Base-by-base conservation (phyloP, 129 eudicot species). In the Flaveria sonorensis region DNA sequence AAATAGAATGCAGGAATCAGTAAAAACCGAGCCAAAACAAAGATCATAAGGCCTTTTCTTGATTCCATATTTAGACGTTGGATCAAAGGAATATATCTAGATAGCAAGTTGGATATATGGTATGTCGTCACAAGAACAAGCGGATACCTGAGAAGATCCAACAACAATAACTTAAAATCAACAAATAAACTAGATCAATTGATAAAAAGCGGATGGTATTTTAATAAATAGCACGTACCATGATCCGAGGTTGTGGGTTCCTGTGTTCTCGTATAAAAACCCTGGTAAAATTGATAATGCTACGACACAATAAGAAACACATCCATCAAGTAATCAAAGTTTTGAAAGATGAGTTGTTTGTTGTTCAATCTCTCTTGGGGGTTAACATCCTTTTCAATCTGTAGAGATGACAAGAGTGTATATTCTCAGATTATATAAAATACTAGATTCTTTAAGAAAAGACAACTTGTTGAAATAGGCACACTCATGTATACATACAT, bases 1-100 rank as follows among this genome's bases (percentile, higher is more conserved):
- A 89, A 86, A 69, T 89, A 89, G 78, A 89, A 89, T 3, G 84
- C 84, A 20, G 94, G 94, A 55, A 89, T 76, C 77, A 89, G 70
- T 53, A 86, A 48, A 62, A 86, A 77, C 39, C 94, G 88, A 7
- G 88, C 75, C 3, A 86, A 3, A 16, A 67, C 47, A 4, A 85
- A 77, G 2, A 76, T 73, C 80, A 82, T 42, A 3, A 86, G 88
- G 19, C 90, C 85, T 59, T 79, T 86, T 20, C 90, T 73, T 2
- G 86, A 81, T 79, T 86, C 81, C 50, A 89, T 1, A 59, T 76
- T 89, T 20, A 84, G 26, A 72, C 82, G 72, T 14, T 86, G 43
- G 10, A 86, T 43, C 4, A 89, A 82, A 53, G 94, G 94, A 43
- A 85, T 61, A 72, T 89, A 89, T 86, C 89, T 71, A 0, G 82